Conservation (phyloP, 2,329 filamentous ascomycete species). For the Phaeosphaeria sp. region DNA sequence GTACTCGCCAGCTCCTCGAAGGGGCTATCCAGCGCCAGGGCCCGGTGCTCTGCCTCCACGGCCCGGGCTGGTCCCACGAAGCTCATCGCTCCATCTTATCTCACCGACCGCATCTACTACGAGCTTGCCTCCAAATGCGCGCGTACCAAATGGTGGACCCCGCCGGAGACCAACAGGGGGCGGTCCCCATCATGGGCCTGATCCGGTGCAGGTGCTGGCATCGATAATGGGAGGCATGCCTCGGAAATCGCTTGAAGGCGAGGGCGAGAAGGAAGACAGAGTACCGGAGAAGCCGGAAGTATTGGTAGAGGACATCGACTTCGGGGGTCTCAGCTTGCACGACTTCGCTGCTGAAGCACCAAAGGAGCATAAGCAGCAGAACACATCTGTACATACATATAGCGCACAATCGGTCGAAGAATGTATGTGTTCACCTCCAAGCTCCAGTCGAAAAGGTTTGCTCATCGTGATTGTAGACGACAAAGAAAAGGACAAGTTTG, state of each 20-base stretch:
- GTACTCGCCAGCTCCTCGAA: slow-evolving; percentile 75
- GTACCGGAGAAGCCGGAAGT: slow-evolving; percentile 53
- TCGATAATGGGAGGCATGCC: slow-evolving; percentile 60
- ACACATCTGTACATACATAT: slow-evolving; percentile 55
- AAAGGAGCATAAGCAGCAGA: slow-evolving; percentile 38
- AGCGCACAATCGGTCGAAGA: slow-evolving; percentile 72
- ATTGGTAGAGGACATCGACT: slow-evolving; percentile 74
- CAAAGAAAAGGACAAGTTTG: slow-evolving; percentile 81
- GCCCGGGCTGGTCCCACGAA: slow-evolving; percentile 71
- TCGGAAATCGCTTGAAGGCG: slow-evolving; percentile 26
- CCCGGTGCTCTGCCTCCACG: slow-evolving; percentile 74
- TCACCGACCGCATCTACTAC: slow-evolving; percentile 76
- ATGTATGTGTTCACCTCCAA: slow-evolving; percentile 62
- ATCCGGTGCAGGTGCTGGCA: slow-evolving; percentile 75
- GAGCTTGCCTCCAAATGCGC: slow-evolving; percentile 72
- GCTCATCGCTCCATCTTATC: slow-evolving; percentile 79
- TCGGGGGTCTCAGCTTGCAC: slow-evolving; percentile 76
- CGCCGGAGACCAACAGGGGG: slow-evolving; percentile 65
- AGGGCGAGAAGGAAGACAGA: slow-evolving; percentile 18
- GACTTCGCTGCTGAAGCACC: slow-evolving; percentile 64
- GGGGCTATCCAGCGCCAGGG: slow-evolving; percentile 72
- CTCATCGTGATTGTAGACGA: slow-evolving; percentile 64
- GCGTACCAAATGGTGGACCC: slow-evolving; percentile 71
- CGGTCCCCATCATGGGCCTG: slow-evolving; percentile 63
- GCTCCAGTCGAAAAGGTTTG: slow-evolving; percentile 23